Conservation (phyloP, 1,139 yeast species). For the Pichia sp. region DNA sequence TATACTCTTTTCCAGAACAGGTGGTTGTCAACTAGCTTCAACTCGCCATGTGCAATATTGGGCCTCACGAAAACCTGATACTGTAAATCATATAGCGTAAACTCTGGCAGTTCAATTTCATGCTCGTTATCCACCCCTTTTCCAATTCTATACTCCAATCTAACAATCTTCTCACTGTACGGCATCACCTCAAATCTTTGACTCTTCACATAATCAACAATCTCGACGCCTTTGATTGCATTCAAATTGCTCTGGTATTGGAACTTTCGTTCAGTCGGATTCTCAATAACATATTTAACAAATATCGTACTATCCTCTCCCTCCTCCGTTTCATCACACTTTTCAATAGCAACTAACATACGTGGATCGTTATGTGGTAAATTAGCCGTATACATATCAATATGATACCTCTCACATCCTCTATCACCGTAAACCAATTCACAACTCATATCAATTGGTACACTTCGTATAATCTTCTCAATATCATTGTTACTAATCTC, state of each 20-base stretch:
- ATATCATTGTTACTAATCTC: conserved; percentile 2
- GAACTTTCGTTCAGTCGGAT: conserved; percentile 64
- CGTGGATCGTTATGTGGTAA: conserved; percentile 68
- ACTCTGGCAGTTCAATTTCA: conserved; percentile 42
- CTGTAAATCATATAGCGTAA: conserved; percentile 57
- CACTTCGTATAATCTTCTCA: conserved; percentile 2
- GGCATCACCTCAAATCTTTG: conserved; percentile 46
- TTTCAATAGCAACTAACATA: conserved; percentile 37
- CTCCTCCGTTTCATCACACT: conserved; percentile 11
- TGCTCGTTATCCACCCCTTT: too few species aligned
- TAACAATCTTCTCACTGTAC: conserved; percentile 43
- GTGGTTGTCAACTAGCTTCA: conserved; percentile 12
- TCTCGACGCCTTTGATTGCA: conserved; percentile 19
- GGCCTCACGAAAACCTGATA: conserved; percentile 50
- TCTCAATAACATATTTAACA: conserved; percentile 54
- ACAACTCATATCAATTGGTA: conserved; percentile 7
- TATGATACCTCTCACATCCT: conserved; percentile 5
- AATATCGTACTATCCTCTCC: conserved; percentile 21
- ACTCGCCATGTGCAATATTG: conserved; percentile 6
- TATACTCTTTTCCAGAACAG: background rate
- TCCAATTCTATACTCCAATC: conserved; percentile 30
- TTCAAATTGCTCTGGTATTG: conserved; percentile 49
- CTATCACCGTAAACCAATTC: conserved; percentile 1
- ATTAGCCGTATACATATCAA: conserved; percentile 38
- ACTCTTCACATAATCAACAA: conserved; percentile 20